These are phyloP conservation scores for Trametes cinnabarina DNA, from an alignment of 768 basidiomycete genomes.

Conservation along the genomic window DNA sequence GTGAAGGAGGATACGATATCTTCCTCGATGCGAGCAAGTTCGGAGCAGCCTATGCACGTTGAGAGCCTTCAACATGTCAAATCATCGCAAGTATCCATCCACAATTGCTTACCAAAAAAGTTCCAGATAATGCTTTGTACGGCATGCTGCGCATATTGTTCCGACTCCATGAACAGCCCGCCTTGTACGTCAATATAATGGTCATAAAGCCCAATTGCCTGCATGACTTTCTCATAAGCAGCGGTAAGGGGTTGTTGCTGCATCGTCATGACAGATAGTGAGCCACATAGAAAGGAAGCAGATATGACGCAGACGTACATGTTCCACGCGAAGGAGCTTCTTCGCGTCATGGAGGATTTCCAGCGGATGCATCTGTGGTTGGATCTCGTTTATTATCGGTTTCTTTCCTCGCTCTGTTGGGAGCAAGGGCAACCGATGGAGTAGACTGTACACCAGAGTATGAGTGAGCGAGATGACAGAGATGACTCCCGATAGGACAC, in stretches of 20 bases:
- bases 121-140: conserved; percentile 75
- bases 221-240: conserved; percentile 64
- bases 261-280: background rate
- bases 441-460: conserved; percentile 44
- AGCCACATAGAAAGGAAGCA: background rate
- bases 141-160: conserved; percentile 71
- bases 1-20: conserved; percentile 68
- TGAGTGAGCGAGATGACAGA: background rate
- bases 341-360: conserved; percentile 76
- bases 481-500: background rate
- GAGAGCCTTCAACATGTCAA: conserved; percentile 12
- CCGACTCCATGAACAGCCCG: conserved; percentile 47
- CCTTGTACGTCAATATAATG: conserved; percentile 64
- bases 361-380: conserved; percentile 70
- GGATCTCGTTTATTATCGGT: conserved; percentile 66
- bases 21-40: conserved; percentile 65
- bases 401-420: conserved; percentile 44
- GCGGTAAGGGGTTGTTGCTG: conserved; percentile 71
- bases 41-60: conserved; percentile 53
- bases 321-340: conserved; percentile 68
- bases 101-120: conserved; percentile 50
- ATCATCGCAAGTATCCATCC: background rate
- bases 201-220: conserved; percentile 69
- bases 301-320: conserved; percentile 38
- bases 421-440: conserved; percentile 60